phyloP scores from a whole-genome alignment of 2,329 filamentous ascomycete species.

The Paecilomyces sp. region DNA sequence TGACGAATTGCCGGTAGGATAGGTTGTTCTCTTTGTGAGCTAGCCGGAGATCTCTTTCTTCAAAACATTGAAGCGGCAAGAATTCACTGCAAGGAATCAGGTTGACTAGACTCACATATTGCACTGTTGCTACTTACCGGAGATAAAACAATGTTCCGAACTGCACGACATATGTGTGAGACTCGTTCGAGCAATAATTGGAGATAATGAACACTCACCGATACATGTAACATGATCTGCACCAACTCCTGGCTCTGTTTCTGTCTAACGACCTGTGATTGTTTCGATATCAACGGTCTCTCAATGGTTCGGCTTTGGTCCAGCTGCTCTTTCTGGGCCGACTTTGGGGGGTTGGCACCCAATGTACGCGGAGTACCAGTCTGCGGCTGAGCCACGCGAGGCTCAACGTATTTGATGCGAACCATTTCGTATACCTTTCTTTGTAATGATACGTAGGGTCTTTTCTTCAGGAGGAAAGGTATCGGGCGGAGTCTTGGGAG shows the following conservation, averaged over 20 bases:
- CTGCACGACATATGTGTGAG: constrained; percentile 13
- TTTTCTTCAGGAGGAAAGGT: not conserved
- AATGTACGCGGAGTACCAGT: constrained; percentile 4
- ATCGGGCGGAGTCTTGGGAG: not conserved
- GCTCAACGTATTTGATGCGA: constrained; percentile 17
- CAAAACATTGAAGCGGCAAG: constrained; percentile 27
- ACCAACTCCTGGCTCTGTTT: constrained; percentile 41
- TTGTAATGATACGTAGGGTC: not conserved
- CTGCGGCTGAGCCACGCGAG: constrained; percentile 9
- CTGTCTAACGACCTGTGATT: constrained; percentile 21
- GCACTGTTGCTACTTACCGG: constrained; percentile 13
- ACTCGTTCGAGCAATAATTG: constrained; percentile 1
- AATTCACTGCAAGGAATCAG: constrained; percentile 22
- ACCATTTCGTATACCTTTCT: constrained; percentile 10
- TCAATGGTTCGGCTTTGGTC: constrained; percentile 5
- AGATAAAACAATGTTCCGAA: constrained; percentile 28
- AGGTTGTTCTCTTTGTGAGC: constrained; percentile 14
- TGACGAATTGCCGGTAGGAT: constrained; percentile 22
- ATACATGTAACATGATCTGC: constrained; percentile 42
- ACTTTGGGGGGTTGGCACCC: constrained; percentile 3
- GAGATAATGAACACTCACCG: constrained; percentile 23
- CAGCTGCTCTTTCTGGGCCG: constrained; percentile 9
- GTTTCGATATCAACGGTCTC: constrained; percentile 1
- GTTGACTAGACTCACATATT: not conserved
- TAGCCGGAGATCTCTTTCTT: constrained; percentile 23